Conservation (phyloP, 108 stramenopile species). For the Pseudonitzschia delicatissima region DNA sequence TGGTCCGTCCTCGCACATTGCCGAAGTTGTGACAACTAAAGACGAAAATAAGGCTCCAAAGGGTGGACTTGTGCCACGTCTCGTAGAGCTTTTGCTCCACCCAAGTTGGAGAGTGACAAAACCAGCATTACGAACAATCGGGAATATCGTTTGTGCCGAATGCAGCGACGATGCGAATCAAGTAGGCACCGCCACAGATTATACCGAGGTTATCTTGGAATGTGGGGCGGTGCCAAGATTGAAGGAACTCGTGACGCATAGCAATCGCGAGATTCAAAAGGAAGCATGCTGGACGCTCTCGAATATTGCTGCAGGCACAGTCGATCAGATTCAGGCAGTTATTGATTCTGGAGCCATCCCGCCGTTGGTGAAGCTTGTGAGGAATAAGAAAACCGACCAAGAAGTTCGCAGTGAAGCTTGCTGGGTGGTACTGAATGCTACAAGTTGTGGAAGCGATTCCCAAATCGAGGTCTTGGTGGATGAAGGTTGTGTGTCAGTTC, state of each 20-base stretch:
- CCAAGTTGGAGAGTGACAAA: constrained; percentile 90
- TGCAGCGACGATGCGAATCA: constrained; percentile 68
- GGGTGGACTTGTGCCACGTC: constrained; percentile 81
- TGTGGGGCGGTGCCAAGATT: constrained; percentile 88
- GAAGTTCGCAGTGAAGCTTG: constrained; percentile 96
- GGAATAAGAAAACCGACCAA: constrained; percentile 73
- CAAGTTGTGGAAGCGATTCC: constrained; percentile 91
- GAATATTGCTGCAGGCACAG: constrained; percentile 97
- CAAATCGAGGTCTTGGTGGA: constrained; percentile 92
- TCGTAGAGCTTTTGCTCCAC: constrained; percentile 88
- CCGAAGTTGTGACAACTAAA: constrained; percentile 78
- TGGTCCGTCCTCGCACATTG: constrained; percentile 89
- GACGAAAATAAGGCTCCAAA: constrained; percentile 41
- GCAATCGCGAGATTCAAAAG: constrained; percentile 95
- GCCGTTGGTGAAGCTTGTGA: constrained; percentile 85
- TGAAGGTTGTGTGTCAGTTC: constrained; percentile 90
- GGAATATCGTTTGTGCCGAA: constrained; percentile 97
- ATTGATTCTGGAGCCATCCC: constrained; percentile 92
- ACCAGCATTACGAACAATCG: constrained; percentile 93
- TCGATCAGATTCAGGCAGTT: constrained; percentile 94
- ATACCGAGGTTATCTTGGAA: constrained; percentile 92
- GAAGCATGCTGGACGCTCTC: constrained; percentile 97
- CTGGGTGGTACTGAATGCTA: constrained; percentile 98
- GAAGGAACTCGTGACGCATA: constrained; percentile 79
- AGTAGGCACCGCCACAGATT: constrained; percentile 64